These are phyloP conservation scores for Leucocoprinus leucothites DNA, from an alignment of 768 basidiomycete genomes.

Conservation along the genomic window DNA sequence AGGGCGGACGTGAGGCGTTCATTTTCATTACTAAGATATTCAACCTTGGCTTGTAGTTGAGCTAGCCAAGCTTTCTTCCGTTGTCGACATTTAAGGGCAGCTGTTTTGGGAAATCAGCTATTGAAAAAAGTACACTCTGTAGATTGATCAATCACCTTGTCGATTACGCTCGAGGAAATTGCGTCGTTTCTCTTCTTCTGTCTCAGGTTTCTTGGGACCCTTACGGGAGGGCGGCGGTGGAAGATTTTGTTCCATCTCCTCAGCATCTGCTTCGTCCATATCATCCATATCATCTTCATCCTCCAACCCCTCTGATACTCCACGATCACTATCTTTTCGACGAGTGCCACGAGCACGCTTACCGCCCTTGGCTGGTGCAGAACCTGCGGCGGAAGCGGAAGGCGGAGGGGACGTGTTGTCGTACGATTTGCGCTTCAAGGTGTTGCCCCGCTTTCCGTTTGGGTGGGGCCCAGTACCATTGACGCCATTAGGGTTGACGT, in stretches of 20 bases:
- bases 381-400: conserved; percentile 22
- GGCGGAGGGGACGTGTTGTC: conserved; percentile 40
- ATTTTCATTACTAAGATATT: conserved; percentile 90
- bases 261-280: conserved; percentile 38
- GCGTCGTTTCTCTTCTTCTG: conserved; percentile 95
- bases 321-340: conserved; percentile 30
- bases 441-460: conserved; percentile 49
- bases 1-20: conserved; percentile 88
- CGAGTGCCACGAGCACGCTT: conserved; percentile 40
- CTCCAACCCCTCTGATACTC: conserved; percentile 30
- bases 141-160: conserved; percentile 63
- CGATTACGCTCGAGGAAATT: conserved; percentile 97
- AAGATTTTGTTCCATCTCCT: conserved; percentile 27
- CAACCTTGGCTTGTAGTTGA: conserved; percentile 90
- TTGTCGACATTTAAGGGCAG: conserved; percentile 97
- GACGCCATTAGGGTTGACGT: conserved; percentile 28
- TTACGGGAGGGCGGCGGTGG: conserved; percentile 21
- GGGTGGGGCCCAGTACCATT: conserved; percentile 22
- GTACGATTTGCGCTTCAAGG: conserved; percentile 63
- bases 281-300: conserved; percentile 37
- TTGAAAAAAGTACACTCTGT: not conserved
- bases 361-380: conserved; percentile 20
- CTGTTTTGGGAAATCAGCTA: conserved; percentile 35
- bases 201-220: conserved; percentile 75
- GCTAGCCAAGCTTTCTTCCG: conserved; percentile 98